phyloP scores from a whole-genome alignment of 177 flowering plant species.

The Vitis hybrid region DNA sequence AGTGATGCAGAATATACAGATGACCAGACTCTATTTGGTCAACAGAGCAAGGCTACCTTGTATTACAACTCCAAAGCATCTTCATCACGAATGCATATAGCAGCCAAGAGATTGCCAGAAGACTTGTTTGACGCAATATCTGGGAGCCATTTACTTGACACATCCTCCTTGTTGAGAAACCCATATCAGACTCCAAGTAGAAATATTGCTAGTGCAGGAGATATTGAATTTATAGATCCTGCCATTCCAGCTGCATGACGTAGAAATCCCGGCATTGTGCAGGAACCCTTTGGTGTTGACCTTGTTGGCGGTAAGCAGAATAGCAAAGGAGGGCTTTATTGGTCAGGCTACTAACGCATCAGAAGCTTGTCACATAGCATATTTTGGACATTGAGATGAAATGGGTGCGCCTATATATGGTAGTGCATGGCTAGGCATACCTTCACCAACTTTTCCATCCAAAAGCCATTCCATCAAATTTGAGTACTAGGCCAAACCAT shows the following conservation, averaged over 20 bases:
- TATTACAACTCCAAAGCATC: constrained; percentile 45
- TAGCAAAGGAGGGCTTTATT: too few species aligned
- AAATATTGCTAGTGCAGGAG: constrained; percentile 33
- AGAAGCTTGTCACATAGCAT: too few species aligned
- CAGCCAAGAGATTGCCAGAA: constrained; percentile 65
- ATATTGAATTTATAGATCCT: constrained; percentile 70
- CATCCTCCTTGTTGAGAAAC: constrained; percentile 37
- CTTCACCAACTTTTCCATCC: too few species aligned
- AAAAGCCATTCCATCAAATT: too few species aligned
- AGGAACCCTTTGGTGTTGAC: too few species aligned
- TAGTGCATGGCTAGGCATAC: too few species aligned
- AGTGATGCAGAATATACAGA: constrained; percentile 59
- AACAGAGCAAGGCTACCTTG: constrained; percentile 35
- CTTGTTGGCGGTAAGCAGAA: too few species aligned
- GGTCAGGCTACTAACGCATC: too few species aligned
- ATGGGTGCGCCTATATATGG: too few species aligned
- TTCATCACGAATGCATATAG: constrained; percentile 30
- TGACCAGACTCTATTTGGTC: constrained; percentile 32
- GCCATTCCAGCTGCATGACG: constrained; percentile 59
- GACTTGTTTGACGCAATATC: constrained; percentile 41
- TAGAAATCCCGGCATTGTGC: too few species aligned
- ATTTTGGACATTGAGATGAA: too few species aligned
- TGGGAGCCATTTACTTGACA: constrained; percentile 39
- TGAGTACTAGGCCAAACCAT: too few species aligned
- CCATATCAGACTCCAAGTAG: constrained; percentile 37